Evolutionary conservation across 768 basidiomycete genomes (phyloP).

Genomic region (Psilocybe cyanescens): DNA sequence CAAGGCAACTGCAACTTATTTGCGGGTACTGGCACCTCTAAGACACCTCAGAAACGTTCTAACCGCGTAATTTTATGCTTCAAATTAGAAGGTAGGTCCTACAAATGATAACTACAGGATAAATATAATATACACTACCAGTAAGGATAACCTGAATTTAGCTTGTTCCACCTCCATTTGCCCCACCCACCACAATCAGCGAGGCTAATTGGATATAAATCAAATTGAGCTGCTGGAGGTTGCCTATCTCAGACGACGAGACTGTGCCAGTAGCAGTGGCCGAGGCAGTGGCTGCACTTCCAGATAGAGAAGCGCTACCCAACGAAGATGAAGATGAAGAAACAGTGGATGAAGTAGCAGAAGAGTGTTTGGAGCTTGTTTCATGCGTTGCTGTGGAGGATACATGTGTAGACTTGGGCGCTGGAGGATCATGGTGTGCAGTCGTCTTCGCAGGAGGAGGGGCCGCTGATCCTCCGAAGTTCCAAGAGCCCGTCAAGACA

Average conservation of each 20-base stretch:
- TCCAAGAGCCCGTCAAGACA: slow-evolving; percentile 60
- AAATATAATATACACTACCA: too few relatives aligned
- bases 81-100: too few relatives aligned
- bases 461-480: slow-evolving; percentile 35
- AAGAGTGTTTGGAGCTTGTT: background rate
- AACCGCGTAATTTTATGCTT: too few relatives aligned
- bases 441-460: slow-evolving; percentile 1
- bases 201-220: slow-evolving; percentile 20
- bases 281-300: slow-evolving; percentile 12
- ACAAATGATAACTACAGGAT: too few relatives aligned
- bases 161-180: slow-evolving; percentile 9
- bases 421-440: slow-evolving; percentile 14
- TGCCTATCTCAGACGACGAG: slow-evolving; percentile 6
- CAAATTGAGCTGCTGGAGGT: slow-evolving; percentile 19
- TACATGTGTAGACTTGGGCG: too few relatives aligned
- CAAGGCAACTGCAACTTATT: too few relatives aligned
- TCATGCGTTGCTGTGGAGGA: slow-evolving; percentile 10
- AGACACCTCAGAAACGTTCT: too few relatives aligned
- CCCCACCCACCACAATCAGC: slow-evolving; percentile 15
- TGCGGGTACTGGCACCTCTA: too few relatives aligned
- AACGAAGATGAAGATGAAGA: slow-evolving; percentile 9
- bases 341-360: background rate
- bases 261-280: background rate
- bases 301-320: background rate
- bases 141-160: background rate